These are phyloP conservation scores for Periconia sp. DNA, from an alignment of 2,329 filamentous ascomycete genomes.

Conservation along the genomic window DNA sequence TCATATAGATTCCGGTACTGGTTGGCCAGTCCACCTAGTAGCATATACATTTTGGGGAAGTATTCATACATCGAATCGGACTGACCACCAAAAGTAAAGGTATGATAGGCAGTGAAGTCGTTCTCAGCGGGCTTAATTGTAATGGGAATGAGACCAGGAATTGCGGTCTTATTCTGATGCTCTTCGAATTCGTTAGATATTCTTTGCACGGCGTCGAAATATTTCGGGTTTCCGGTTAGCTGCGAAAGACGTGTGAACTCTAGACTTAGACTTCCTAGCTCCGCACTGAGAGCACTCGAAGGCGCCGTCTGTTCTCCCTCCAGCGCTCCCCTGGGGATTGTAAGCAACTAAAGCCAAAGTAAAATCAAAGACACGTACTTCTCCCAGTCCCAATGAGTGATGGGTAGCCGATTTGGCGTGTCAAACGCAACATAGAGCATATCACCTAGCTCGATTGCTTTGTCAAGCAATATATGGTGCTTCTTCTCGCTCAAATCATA, in stretches of 20 bases:
- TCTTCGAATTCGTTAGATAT: slow-evolving; percentile 41
- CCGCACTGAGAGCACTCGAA: slow-evolving; percentile 39
- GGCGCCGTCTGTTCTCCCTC: slow-evolving; percentile 36
- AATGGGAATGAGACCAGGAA: slow-evolving; percentile 47
- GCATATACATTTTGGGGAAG: slow-evolving; percentile 69
- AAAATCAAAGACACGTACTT: slow-evolving; percentile 26
- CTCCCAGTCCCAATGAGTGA: slow-evolving; percentile 48
- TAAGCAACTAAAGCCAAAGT: slow-evolving; percentile 20
- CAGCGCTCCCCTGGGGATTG: slow-evolving; percentile 30
- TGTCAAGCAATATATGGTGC: slow-evolving; percentile 45
- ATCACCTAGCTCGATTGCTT: slow-evolving; percentile 50
- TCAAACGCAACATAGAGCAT: slow-evolving; percentile 54
- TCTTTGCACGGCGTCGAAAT: slow-evolving; percentile 47
- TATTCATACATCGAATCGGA: slow-evolving; percentile 65
- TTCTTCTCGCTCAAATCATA: slow-evolving; percentile 44
- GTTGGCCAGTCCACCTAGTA: slow-evolving; percentile 74
- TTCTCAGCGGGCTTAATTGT: slow-evolving; percentile 38
- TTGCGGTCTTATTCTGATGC: slow-evolving; percentile 42
- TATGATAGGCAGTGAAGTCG: slow-evolving; percentile 32
- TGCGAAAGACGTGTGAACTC: slow-evolving; percentile 50
- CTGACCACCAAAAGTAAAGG: slow-evolving; percentile 62
- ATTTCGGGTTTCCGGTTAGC: slow-evolving; percentile 45
- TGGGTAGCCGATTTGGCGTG: slow-evolving; percentile 50
- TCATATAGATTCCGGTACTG: slow-evolving; percentile 79
- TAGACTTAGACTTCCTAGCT: slow-evolving; percentile 45